Evolutionary conservation across 2,329 filamentous ascomycete species (phyloP), one percentile per base, ranked within the genome.

Genomic region (Ceratocystis eucalypticola): DNA sequence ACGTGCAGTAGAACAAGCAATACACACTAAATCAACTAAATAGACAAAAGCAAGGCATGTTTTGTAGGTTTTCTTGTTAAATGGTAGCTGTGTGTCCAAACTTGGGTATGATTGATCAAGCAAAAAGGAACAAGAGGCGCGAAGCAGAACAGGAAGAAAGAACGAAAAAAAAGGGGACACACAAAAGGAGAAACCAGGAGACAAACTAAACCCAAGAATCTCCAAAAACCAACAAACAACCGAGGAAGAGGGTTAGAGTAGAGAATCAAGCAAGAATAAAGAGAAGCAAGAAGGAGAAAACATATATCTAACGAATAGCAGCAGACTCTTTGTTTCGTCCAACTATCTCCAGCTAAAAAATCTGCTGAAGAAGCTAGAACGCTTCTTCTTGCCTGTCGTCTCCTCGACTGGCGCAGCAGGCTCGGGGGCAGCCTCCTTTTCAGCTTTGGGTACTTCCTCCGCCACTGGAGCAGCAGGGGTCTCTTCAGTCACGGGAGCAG

Each of bases 401-500:
- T 55, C 37, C 61, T 62, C 61, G 10, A 17, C 20, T 6, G 61
- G 61, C 2, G 61, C 61, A 17, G 44, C 5, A 3, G 61, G 41
- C 8, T 41, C 22, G 28, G 28, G 15, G 53, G 53, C 53, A n/a
- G 53, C 25, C 37, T 65, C 63, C 57, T 63, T 57, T 7, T 65
- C 57, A 20, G 55, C 53, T 30, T 64, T 64, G 61, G 65, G 61
- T n/a, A 46, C 61, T 44, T 67, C 65, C 12, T 67, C 61, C 15
- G 59, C 65, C 17, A 66, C 45, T 1, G 62, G 46, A 28, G 20
- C 62, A 20, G 25, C 33, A 12, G 64, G 57, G 37, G 64, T 84
- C 64, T 84, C 80, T 17, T 77, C 75, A 65, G 76, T 75, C 8
- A 74, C 69, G 17, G 74, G 70, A 69, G 75, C 67, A 22, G 70